phyloP scores from a whole-genome alignment of 176 grass and related monocot species.

The Poa annua region DNA sequence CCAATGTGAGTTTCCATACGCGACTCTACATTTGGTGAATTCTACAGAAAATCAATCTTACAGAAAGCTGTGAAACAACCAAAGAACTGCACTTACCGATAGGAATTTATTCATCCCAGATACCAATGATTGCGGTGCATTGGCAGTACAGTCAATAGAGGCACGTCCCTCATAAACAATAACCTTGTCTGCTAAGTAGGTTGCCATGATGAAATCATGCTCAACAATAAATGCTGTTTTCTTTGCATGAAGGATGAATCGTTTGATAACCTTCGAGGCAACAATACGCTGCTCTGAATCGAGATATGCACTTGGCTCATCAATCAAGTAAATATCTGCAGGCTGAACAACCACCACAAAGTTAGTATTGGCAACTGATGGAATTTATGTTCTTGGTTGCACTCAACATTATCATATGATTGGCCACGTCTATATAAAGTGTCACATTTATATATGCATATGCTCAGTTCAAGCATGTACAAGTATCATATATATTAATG shows the following conservation, averaged over 20 bases:
- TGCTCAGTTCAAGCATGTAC: constrained; percentile 13
- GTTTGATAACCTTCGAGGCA: constrained; percentile 32
- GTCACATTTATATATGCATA: not conserved
- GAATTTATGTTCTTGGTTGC: not conserved
- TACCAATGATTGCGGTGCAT: constrained; percentile 32
- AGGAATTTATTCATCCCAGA: constrained; percentile 31
- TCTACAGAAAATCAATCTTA: constrained; percentile 14
- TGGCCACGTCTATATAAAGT: not conserved
- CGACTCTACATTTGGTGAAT: not conserved
- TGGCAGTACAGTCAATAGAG: constrained; percentile 34
- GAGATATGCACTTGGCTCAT: constrained; percentile 30
- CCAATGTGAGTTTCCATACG: not conserved
- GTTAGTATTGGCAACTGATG: not conserved
- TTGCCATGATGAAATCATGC: constrained; percentile 34
- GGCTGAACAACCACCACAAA: constrained; percentile 26
- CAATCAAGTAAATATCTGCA: constrained; percentile 34
- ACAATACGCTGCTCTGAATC: constrained; percentile 35
- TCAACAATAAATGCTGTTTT: constrained; percentile 34
- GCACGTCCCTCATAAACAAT: constrained; percentile 29
- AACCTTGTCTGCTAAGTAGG: constrained; percentile 30
- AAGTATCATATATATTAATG: not conserved
- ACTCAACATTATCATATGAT: constrained; percentile 1
- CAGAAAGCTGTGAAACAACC: not conserved
- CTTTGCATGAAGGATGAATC: constrained; percentile 35
- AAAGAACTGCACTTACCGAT: constrained; percentile 24